Conservation (phyloP, 2,329 filamentous ascomycete species). For the Sclerotinia trifoliorum region DNA sequence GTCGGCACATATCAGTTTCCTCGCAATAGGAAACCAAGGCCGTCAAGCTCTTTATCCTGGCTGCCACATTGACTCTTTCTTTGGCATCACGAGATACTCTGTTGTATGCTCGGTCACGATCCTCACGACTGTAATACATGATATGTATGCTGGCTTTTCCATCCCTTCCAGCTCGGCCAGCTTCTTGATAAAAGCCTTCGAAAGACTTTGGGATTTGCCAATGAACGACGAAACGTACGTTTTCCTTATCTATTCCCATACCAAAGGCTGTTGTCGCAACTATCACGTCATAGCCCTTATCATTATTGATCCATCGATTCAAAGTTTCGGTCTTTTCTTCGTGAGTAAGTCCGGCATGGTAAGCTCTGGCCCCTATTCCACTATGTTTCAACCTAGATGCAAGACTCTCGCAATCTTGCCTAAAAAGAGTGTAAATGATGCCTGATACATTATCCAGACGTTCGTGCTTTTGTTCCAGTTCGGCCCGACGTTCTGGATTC, state of each 20-base stretch:
- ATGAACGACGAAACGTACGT: slow-evolving; percentile 91
- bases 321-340: slow-evolving; percentile 70
- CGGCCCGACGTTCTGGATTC: slow-evolving; percentile 53
- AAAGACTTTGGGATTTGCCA: slow-evolving; percentile 94
- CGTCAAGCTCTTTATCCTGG: slow-evolving; percentile 61
- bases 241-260: slow-evolving; percentile 96
- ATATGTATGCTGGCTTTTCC: slow-evolving; percentile 85
- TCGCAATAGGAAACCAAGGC: slow-evolving; percentile 81
- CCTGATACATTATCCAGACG: slow-evolving; percentile 66
- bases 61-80: slow-evolving; percentile 46
- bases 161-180: slow-evolving; percentile 85
- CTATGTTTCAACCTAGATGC: slow-evolving; percentile 63
- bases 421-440: slow-evolving; percentile 76
- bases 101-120: slow-evolving; percentile 69
- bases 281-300: slow-evolving; percentile 80
- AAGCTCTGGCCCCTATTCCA: slow-evolving; percentile 70
- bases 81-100: slow-evolving; percentile 53
- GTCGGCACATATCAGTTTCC: slow-evolving; percentile 68
- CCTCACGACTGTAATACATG: slow-evolving; percentile 86
- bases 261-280: slow-evolving; percentile 95
- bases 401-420: slow-evolving; percentile 71
- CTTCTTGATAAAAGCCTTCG: slow-evolving; percentile 95
- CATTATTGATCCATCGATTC: slow-evolving; percentile 68
- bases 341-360: slow-evolving; percentile 68
- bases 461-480: slow-evolving; percentile 55